phyloP scores from a whole-genome alignment of 1,284 basidiomycete genomes.

The Rhodotorula sp. region DNA sequence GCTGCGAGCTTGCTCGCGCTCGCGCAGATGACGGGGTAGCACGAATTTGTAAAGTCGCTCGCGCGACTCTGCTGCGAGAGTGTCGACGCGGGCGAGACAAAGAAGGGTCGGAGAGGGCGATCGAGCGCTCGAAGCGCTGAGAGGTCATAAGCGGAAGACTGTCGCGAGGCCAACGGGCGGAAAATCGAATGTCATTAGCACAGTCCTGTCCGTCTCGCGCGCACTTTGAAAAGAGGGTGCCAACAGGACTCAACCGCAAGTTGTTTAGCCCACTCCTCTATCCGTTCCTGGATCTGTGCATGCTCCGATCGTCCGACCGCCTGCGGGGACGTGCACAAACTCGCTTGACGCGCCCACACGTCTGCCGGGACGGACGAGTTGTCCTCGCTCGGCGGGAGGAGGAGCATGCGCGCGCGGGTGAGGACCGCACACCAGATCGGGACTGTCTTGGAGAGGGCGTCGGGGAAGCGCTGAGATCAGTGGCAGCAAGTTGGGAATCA shows the following conservation, averaged over 20 bases:
- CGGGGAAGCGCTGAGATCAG: conserved; percentile 68
- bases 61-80: conserved; percentile 19
- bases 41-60: conserved; percentile 44
- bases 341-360: conserved; percentile 49
- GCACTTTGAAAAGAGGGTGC: background rate
- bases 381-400: conserved; percentile 49
- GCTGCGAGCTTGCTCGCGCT: conserved; percentile 68
- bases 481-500: background rate
- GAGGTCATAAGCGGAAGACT: conserved; percentile 45
- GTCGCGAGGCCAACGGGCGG: background rate
- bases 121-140: conserved; percentile 48
- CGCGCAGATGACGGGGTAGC: conserved; percentile 68
- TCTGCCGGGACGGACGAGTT: conserved; percentile 41
- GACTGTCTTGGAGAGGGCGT: conserved; percentile 89
- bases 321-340: conserved; percentile 65
- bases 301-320: conserved; percentile 58
- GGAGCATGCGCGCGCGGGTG: conserved; percentile 61
- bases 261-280: conserved; percentile 65
- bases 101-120: conserved; percentile 63
- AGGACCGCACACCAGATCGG: conserved; percentile 95
- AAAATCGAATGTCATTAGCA: too few relatives aligned
- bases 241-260: conserved; percentile 56
- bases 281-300: conserved; percentile 62
- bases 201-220: too few relatives aligned
- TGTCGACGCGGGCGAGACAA: conserved; percentile 62